Evolutionary conservation across 2,329 filamentous ascomycete genomes (phyloP).

Genomic region (Neophaeococcomyces aloes): DNA sequence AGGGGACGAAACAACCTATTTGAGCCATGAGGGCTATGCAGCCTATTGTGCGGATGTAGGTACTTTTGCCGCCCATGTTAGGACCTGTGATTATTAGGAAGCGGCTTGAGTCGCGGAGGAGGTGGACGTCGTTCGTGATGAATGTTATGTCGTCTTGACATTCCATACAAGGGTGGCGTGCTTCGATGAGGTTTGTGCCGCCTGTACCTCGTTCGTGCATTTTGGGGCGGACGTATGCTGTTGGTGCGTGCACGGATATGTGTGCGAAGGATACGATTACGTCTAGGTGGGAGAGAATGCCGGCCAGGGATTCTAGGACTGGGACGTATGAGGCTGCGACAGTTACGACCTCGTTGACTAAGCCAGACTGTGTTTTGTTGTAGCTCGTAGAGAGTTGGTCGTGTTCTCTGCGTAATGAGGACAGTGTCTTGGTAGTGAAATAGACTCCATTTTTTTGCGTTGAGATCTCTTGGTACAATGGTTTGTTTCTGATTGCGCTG

Average conservation of each 20-base stretch:
- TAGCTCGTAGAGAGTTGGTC: slow-evolving; percentile 92
- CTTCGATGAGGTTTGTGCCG: slow-evolving; percentile 80
- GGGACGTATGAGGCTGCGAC: slow-evolving; percentile 93
- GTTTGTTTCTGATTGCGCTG: slow-evolving; percentile 84
- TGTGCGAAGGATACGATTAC: slow-evolving; percentile 92
- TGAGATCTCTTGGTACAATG: slow-evolving; percentile 82
- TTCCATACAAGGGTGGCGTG: slow-evolving; percentile 93
- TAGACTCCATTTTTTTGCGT: slow-evolving; percentile 99
- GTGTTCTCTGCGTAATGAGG: slow-evolving; percentile 74
- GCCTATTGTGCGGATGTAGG: slow-evolving; percentile 93
- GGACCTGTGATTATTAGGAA: slow-evolving; percentile 96
- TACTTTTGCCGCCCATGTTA: slow-evolving; percentile 99
- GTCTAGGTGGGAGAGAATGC: slow-evolving; percentile 82
- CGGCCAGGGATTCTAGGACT: slow-evolving; percentile 78
- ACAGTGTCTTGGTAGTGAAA: slow-evolving; percentile 79
- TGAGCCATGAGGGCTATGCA: slow-evolving; percentile 97
- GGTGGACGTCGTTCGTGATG: slow-evolving; percentile 90
- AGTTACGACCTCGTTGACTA: slow-evolving; percentile 84
- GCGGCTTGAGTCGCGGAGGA: slow-evolving; percentile 66
- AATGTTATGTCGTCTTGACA: slow-evolving; percentile 98
- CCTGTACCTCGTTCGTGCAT: slow-evolving; percentile 83
- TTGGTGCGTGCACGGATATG: slow-evolving; percentile 83
- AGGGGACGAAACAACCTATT: slow-evolving; percentile 91
- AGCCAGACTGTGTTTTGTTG: slow-evolving; percentile 81
- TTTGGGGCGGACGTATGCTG: slow-evolving; percentile 78